Evolutionary conservation across 2,329 filamentous ascomycete genomes (phyloP), one percentile per base, ranked within the genome.

Genomic region (Talaromyces sp.): DNA sequence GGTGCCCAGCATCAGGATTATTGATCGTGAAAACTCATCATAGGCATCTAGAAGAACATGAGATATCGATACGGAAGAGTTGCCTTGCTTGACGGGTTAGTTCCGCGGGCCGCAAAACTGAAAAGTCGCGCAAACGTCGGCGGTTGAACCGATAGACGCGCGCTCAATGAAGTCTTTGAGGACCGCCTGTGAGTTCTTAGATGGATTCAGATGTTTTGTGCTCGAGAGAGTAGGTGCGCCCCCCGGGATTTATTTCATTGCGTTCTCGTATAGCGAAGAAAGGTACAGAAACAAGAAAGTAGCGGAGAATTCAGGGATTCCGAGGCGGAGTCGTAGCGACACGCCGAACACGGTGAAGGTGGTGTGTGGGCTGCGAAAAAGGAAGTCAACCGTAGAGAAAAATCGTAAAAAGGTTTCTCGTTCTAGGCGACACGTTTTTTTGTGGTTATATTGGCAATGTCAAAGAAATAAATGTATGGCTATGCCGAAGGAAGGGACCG

Each of bases 271-370:
- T n/a, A 45, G 33, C 16, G 50, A 35, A 35, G 31, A 37, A 54
- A 27, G 19, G 60, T 52, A 19, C 43, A 54, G 47, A 62, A 54
- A 41, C n/a, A 31, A 33, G 41, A 59, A 16, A 61, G 19, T 41
- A 14, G 47, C 60, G 47, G 60, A 49, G 39, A 47, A 33, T 27
- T 31, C 57, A 43, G 39, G 47, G 50, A 62, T 33, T 50, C 59
- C 33, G 47, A 60, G n/a, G 47, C 47, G 47, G 47, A 62, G 47
- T 54, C n/a, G 60, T 56, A 62, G 60, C 47, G 49, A 62, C 39
- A 41, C 60, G 24, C 45, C 54, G 47, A 31, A 33, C 47, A 43
- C 35, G 31, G 35, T 52, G 22, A 41, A 31, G 24, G 35, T 35
- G 49, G 11, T 16, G 22, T 10, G 47, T 43, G 16, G 24, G 59